Evolutionary conservation across 805 yeast species (phyloP), one percentile per base, ranked within the genome.

Genomic region (Ogataea sp.): DNA sequence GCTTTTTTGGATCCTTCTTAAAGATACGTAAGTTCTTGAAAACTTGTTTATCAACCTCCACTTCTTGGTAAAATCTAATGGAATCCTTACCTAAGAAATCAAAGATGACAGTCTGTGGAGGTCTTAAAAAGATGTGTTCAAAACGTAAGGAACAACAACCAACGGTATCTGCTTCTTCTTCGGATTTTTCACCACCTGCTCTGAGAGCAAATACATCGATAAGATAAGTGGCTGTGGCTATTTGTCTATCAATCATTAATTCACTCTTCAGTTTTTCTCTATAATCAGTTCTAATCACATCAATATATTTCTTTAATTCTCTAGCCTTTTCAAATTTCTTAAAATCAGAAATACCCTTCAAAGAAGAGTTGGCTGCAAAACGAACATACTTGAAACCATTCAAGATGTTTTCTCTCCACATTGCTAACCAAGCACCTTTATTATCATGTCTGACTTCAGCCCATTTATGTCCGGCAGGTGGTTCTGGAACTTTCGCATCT

Each of bases 151-250:
- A 89, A 64, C 97, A 90, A 62, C 97, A 90, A 34, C 97, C 97
- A 34, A 90, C 97, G 1, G 97, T 90, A 58, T 90, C 97, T 2
- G 97, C 97, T 57, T 89, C 97, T 49, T 90, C 97, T 3, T 90
- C 97, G 10, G 90, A 83, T 59, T 90, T 90, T 61, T 90, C 97
- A 51, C 97, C 96, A 58, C 97, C 97, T 1, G 97, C 97, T 81
- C 97, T 84, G 47, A 90, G 71, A 0, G 97, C 97, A 53, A 90
- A 80, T 3, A 82, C 78, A 65, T 90, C 97, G 54, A 90, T 89
- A 36, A 90, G 70, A 60, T 90, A 90, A 36, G 90, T 86, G 3
- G 96, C 96, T 1, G 93, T 86, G 6, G 97, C 97, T 52, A 88
- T 75, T 63, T 90, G 97, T 46, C 97, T 73, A 39, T 83, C 86